Evolutionary conservation across 495 filamentous ascomycete species (phyloP).

Genomic region (Schizothecium vesticola): DNA sequence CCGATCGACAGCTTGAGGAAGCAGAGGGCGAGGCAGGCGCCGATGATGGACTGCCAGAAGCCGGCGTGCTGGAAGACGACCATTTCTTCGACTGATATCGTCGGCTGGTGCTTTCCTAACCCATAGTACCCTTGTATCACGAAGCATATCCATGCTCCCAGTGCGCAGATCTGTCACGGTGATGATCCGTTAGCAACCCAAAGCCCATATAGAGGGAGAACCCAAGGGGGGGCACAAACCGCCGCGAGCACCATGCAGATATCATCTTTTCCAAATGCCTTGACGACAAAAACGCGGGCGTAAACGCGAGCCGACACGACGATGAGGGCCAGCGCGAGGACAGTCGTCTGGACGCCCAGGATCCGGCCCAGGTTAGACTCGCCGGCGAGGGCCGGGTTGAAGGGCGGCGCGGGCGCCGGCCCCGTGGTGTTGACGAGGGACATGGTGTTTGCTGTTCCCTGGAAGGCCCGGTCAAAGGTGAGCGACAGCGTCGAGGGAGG

Average conservation of each 20-base stretch:
- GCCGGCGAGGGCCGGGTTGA: not conserved
- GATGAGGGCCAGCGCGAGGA: slow-evolving; percentile 15
- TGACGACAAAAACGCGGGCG: slow-evolving; percentile 27
- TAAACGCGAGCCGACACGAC: slow-evolving; percentile 22
- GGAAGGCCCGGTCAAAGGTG: not conserved
- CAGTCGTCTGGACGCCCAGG: slow-evolving; percentile 9
- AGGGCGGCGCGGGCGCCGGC: not conserved
- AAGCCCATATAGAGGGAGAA: not conserved
- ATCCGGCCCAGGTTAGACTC: slow-evolving; percentile 9
- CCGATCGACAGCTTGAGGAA: slow-evolving; percentile 40
- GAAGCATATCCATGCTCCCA: slow-evolving; percentile 11
- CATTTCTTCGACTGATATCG: slow-evolving; percentile 19
- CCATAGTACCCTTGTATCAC: slow-evolving; percentile 30
- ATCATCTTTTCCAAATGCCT: slow-evolving; percentile 33
- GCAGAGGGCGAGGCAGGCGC: slow-evolving; percentile 28
- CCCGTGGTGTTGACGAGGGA: not conserved
- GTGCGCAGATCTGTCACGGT: not conserved
- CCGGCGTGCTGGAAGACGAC: slow-evolving; percentile 31
- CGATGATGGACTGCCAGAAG: slow-evolving; percentile 34
- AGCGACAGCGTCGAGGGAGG: not conserved
- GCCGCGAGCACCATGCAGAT: slow-evolving; percentile 35
- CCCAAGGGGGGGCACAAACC: slow-evolving; percentile 8
- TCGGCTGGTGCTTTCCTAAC: slow-evolving; percentile 30
- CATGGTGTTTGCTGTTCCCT: not conserved
- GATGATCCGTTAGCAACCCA: not conserved